These are phyloP conservation scores for Mycena polygramma DNA, from an alignment of 768 basidiomycete species.

Conservation along the genomic window DNA sequence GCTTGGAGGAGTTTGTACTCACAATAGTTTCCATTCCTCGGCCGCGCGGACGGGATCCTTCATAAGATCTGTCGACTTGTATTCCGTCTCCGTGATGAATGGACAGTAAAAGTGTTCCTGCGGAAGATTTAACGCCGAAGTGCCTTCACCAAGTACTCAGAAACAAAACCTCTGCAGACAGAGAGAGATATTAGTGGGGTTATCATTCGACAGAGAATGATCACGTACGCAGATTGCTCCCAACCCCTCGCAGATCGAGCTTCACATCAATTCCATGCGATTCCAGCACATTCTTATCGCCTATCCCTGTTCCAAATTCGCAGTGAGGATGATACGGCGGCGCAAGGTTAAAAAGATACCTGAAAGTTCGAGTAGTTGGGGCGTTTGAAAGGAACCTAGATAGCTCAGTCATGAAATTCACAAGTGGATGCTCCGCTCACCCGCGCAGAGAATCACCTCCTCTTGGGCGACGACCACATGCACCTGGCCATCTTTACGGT, in stretches of 20 bases:
- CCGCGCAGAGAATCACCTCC: conserved; percentile 62
- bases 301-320: conserved; percentile 11
- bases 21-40: conserved; percentile 18
- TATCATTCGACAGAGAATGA: background rate
- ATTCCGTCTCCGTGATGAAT: conserved; percentile 5
- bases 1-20: background rate
- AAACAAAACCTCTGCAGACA: no score
- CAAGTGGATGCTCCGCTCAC: conserved; percentile 27
- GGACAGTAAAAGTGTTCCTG: conserved; percentile 9
- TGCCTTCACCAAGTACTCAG: no score
- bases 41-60: background rate
- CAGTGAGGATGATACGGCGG: no score
- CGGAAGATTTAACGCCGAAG: background rate
- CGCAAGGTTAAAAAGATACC: conserved; percentile 22
- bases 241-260: conserved; percentile 57
- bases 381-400: conserved; percentile 47
- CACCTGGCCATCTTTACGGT: conserved; percentile 32
- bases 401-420: no score
- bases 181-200: no score
- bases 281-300: conserved; percentile 10
- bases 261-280: conserved; percentile 44
- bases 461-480: conserved; percentile 44
- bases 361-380: conserved; percentile 49
- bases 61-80: conserved; percentile 26
- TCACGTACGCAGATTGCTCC: conserved; percentile 54